Evolutionary conservation across 2,329 filamentous ascomycete species (phyloP), one percentile per base, ranked within the genome.

Genomic region (Sphaerulina vaccinii): DNA sequence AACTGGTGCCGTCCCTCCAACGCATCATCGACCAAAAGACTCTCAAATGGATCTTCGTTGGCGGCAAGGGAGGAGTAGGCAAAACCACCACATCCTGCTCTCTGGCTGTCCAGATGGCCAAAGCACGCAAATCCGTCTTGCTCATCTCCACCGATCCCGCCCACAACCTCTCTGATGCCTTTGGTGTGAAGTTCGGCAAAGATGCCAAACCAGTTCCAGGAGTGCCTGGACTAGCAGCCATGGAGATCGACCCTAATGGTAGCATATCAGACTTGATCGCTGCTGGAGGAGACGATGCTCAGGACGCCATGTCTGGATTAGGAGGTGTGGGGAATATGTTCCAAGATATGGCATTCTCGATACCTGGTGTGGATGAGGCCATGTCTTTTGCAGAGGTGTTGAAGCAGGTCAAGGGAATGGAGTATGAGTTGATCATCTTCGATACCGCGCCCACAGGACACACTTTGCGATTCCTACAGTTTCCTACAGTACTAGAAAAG

Each of bases 1-100:
- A n/a, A n/a, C n/a, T 97, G 76, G 91, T 95, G 77, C 91, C 93
- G 41, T 90, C 88, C 46, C 88, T 99, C 67, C 88, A 96, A 76
- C 88, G 88, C 59, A 90, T 99, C 68, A 84, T 99, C 66, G 90
- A 95, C 77, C 93, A 99, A 74, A 90, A 90, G 73, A 86, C 88
- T 27, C 85, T 99, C 50, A 89, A 93, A 70, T 99, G 93, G 93
- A 95, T 99, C 74, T 99, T 99, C 67, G 93, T 99, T 55, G 93
- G 93, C 66, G 93, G 93, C 62, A 99, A 99, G 23, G 93, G 93
- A 67, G 93, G 93, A 70, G 93, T 99, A 39, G 93, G 93, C 71
- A 99, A 99, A 79, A 99, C 93, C 22, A 99, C 93, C n/a, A 99
- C 93, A 13, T 97, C 92, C 6, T 99, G 93, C 76, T 96, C 92